A percentile compares a stretch with the other conserved stretches of the same genome.
Conservation (phyloP, 805 yeast species). For the Candida sithepensis region DNA sequence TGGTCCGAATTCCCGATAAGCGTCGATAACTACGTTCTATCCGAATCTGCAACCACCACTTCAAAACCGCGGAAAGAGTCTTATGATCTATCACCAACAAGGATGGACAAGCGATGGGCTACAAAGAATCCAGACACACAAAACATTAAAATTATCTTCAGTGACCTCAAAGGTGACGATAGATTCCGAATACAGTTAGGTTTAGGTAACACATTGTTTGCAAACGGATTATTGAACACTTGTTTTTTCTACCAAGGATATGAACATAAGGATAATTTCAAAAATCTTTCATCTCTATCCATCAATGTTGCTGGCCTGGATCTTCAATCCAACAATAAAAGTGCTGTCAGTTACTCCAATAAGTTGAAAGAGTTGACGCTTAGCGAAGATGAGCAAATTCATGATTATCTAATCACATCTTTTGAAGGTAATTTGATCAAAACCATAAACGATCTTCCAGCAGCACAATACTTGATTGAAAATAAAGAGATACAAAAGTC, state of each 20-base stretch:
- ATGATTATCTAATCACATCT: slow-evolving; percentile 41
- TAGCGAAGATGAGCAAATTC: slow-evolving; percentile 11
- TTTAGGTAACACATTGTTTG: slow-evolving; percentile 27
- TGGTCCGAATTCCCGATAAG: slow-evolving; percentile 17
- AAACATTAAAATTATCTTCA: neutral
- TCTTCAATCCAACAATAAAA: neutral
- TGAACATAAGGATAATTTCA: slow-evolving; percentile 11
- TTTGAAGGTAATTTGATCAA: slow-evolving; percentile 58
- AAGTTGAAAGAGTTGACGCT: slow-evolving; percentile 11
- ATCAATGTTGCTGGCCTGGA: slow-evolving; percentile 3
- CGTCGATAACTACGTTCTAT: neutral
- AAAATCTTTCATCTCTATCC: slow-evolving; percentile 6
- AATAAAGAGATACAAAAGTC: slow-evolving; percentile 33
- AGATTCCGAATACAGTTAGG: neutral
- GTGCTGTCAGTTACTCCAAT: slow-evolving; percentile 7
- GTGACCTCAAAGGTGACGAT: neutral
- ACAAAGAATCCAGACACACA: slow-evolving; percentile 5
- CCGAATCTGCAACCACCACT: neutral
- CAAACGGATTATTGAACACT: slow-evolving; percentile 22
- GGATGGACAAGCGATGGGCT: slow-evolving; percentile 11
- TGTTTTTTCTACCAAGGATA: slow-evolving; percentile 19
- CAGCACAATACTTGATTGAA: slow-evolving; percentile 52
- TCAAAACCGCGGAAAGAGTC: neutral
- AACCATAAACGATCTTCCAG: slow-evolving; percentile 49
- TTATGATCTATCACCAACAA: slow-evolving; percentile 8